Percentiles rank a stretch among this genome's conserved stretches.
These are phyloP conservation scores for Yamadazyma membranifaciens DNA, from an alignment of 1,139 yeast genomes.

Conservation along the genomic window DNA sequence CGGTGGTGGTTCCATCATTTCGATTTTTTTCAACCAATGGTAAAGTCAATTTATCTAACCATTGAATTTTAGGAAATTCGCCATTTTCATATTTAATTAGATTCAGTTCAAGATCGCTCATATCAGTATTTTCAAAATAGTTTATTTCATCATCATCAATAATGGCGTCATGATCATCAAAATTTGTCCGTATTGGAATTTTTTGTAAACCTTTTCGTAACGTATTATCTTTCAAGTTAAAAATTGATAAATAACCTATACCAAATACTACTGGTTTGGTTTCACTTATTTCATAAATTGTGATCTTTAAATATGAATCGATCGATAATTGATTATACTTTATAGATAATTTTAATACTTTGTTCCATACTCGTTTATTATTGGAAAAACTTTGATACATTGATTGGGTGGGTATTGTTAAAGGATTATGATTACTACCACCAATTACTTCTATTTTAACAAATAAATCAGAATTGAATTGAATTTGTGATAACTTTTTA, in stretches of 20 bases:
- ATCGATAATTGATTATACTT: slow-evolving; percentile 66
- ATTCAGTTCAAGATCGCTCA: slow-evolving; percentile 47
- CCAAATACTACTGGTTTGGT: slow-evolving; percentile 54
- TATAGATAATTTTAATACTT: slow-evolving; percentile 70
- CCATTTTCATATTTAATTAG: slow-evolving; percentile 70
- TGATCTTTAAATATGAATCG: slow-evolving; percentile 57
- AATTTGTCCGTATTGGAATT: slow-evolving; percentile 21
- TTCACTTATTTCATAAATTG: slow-evolving; percentile 66
- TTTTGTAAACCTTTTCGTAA: slow-evolving; percentile 41
- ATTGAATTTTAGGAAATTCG: slow-evolving; percentile 56
- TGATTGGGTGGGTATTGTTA: slow-evolving; percentile 69
- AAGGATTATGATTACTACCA: slow-evolving; percentile 53
- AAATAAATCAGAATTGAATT: slow-evolving; percentile 57
- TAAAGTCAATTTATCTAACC: slow-evolving; percentile 75
- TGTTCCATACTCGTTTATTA: slow-evolving; percentile 43
- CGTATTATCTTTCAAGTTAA: slow-evolving; percentile 38
- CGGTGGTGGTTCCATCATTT: slow-evolving; percentile 40
- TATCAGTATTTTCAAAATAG: slow-evolving; percentile 23
- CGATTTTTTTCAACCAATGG: slow-evolving; percentile 33
- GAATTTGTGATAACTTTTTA: slow-evolving; percentile 49
- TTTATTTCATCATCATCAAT: slow-evolving; percentile 15
- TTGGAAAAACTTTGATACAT: slow-evolving; percentile 59
- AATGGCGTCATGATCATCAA: not conserved
- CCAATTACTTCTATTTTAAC: slow-evolving; percentile 60
- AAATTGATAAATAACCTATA: slow-evolving; percentile 57